Percentiles rank a stretch among this genome's conserved stretches.
Evolutionary conservation across 177 flowering plant species (phyloP).

Genomic region (Vitis hybrid): DNA sequence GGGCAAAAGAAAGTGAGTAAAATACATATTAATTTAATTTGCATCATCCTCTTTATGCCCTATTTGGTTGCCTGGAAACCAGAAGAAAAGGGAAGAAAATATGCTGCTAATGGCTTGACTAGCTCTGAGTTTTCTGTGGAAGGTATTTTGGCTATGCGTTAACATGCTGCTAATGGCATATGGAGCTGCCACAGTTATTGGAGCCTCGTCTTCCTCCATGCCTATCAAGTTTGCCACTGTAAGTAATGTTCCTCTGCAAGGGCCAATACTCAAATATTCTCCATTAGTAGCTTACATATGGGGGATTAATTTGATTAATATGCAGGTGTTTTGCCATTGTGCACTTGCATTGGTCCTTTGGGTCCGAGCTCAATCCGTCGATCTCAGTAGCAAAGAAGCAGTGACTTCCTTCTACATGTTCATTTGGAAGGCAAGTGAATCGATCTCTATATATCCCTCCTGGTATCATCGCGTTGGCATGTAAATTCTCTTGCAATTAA

Average conservation of each 20-base stretch:
- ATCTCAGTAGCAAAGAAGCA: constrained; percentile 23
- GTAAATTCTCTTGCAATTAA: no score
- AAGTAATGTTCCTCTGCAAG: constrained; percentile 5
- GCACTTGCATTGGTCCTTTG: constrained; percentile 26
- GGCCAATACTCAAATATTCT: background rate
- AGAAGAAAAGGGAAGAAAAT: no score
- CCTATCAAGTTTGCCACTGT: constrained; percentile 25
- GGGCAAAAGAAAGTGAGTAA: constrained; percentile 32
- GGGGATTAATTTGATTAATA: background rate
- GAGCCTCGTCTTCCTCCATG: constrained; percentile 23
- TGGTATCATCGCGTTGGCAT: no score
- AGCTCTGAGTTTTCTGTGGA: no score
- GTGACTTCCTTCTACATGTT: constrained; percentile 41
- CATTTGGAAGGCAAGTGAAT: constrained; percentile 33
- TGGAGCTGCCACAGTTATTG: constrained; percentile 29
- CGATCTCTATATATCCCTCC: no score
- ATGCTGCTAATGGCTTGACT: no score
- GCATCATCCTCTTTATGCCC: background rate
- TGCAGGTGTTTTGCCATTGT: constrained; percentile 34
- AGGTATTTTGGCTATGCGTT: constrained; percentile 43
- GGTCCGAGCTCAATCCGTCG: constrained; percentile 29
- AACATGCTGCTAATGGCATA: constrained; percentile 27
- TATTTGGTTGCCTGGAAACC: background rate
- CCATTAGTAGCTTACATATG: background rate
- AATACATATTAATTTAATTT: background rate